Evolutionary conservation across 2,329 filamentous ascomycete species (phyloP).

Genomic region (Zymoseptoria pseudotritici): DNA sequence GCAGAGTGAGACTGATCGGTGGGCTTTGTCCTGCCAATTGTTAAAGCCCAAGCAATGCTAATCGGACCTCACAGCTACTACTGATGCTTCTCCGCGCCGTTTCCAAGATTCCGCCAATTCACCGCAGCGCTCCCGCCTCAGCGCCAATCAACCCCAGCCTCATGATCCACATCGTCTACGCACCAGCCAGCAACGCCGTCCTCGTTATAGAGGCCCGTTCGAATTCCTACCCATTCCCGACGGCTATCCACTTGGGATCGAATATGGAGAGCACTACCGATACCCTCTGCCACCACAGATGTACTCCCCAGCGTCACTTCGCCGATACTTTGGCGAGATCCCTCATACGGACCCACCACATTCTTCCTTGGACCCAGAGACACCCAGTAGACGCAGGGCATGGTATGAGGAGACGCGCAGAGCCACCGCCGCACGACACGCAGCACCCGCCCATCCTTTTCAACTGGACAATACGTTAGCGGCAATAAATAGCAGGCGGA

Average conservation of each 20-base stretch:
- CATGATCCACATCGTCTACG: conserved; percentile 11
- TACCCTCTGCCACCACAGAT: background rate
- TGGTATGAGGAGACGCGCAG: conserved; percentile 1
- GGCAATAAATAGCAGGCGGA: conserved; percentile 4
- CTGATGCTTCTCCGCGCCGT: conserved; percentile 10
- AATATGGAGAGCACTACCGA: background rate
- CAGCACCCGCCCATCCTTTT: conserved; percentile 16
- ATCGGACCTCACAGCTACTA: conserved; percentile 9
- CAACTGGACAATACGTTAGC: conserved; percentile 17
- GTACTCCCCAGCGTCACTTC: background rate
- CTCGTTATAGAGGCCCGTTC: conserved; percentile 7
- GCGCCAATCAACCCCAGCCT: background rate
- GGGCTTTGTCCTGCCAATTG: conserved; percentile 10
- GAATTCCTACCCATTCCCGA: background rate
- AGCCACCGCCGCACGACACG: background rate
- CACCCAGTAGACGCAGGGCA: conserved; percentile 1
- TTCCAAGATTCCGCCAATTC: conserved; percentile 9
- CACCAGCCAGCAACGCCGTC: conserved; percentile 7
- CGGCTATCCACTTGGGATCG: background rate
- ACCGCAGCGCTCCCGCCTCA: conserved; percentile 8
- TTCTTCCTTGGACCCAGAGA: background rate
- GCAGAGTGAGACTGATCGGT: conserved; percentile 21
- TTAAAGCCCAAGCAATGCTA: background rate
- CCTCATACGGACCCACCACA: background rate
- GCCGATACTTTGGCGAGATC: background rate